phyloP scores from a whole-genome alignment of 495 filamentous ascomycete species.

The Daldinia loculata region DNA sequence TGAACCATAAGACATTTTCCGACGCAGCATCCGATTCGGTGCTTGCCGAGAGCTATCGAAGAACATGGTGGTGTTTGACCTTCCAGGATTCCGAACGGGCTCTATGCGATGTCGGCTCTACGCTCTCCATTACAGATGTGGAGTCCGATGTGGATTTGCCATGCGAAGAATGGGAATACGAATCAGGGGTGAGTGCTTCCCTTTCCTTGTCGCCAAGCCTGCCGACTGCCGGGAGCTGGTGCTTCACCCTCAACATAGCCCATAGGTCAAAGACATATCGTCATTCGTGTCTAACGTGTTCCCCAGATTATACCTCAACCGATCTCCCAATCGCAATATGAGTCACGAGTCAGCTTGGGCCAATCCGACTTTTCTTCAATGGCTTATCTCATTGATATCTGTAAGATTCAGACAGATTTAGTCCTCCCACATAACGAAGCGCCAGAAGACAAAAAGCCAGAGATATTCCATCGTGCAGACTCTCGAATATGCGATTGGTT shows the following conservation, averaged over 20 bases:
- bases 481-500: slow-evolving; percentile 73
- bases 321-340: slow-evolving; percentile 64
- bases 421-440: slow-evolving; percentile 53
- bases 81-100: slow-evolving; percentile 65
- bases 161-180: slow-evolving; percentile 69
- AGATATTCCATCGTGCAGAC: slow-evolving; percentile 64
- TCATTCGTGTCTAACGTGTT: slow-evolving; percentile 16
- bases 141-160: slow-evolving; percentile 65
- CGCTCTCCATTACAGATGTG: slow-evolving; percentile 43
- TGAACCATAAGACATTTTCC: slow-evolving; percentile 64
- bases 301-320: slow-evolving; percentile 61
- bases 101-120: slow-evolving; percentile 43
- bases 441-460: slow-evolving; percentile 30
- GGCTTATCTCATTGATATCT: slow-evolving; percentile 63
- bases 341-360: slow-evolving; percentile 62
- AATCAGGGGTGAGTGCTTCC: slow-evolving; percentile 56
- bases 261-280: background rate
- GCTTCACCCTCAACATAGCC: background rate
- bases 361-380: slow-evolving; percentile 66
- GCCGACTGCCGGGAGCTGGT: background rate
- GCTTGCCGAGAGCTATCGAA: slow-evolving; percentile 71
- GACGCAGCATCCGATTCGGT: slow-evolving; percentile 62
- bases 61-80: slow-evolving; percentile 82
- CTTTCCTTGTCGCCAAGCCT: slow-evolving; percentile 1
- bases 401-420: slow-evolving; percentile 68